These are phyloP conservation scores for Phytophthora capsici DNA, from an alignment of 352 stramenopile species.

Conservation along the genomic window DNA sequence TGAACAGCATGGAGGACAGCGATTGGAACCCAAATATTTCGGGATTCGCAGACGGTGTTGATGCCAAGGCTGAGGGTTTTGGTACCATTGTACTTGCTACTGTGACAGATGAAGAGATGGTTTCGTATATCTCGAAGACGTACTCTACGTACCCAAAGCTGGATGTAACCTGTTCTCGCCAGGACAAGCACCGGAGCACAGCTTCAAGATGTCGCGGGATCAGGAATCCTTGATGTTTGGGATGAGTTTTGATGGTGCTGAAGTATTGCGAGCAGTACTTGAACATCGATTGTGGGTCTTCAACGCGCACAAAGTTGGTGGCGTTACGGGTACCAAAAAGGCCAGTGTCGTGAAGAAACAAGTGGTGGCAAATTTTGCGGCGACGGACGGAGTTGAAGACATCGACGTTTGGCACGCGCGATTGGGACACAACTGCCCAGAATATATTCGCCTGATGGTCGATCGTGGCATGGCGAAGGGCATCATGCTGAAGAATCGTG, in stretches of 20 bases:
- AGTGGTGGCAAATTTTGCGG: conserved; percentile 13
- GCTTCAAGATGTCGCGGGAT: conserved; percentile 21
- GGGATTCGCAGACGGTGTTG: conserved; percentile 6
- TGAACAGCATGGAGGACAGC: conserved; percentile 23
- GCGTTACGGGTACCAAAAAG: neutral
- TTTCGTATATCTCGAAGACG: conserved; percentile 12
- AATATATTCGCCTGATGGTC: conserved; percentile 19
- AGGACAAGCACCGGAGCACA: conserved; percentile 11
- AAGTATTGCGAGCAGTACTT: conserved; percentile 7
- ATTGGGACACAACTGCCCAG: conserved; percentile 4
- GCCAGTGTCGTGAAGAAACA: neutral
- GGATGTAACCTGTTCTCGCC: conserved; percentile 24
- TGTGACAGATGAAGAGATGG: conserved; percentile 20
- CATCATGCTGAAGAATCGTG: conserved; percentile 19
- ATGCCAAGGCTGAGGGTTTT: conserved; percentile 17
- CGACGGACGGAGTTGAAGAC: conserved; percentile 6
- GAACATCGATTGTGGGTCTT: conserved; percentile 18
- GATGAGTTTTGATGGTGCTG: conserved; percentile 10
- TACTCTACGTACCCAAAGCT: conserved; percentile 12
- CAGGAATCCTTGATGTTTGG: conserved; percentile 4
- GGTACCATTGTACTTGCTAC: conserved; percentile 9
- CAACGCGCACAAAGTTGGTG: conserved; percentile 9
- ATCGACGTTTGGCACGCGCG: conserved; percentile 11
- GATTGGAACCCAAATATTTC: conserved; percentile 11
- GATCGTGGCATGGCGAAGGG: conserved; percentile 18